A percentile compares a stretch with the other conserved stretches of the same genome.
These are phyloP conservation scores for Paramyrothecium sp. DNA, from an alignment of 2,329 filamentous ascomycete genomes.

Conservation along the genomic window DNA sequence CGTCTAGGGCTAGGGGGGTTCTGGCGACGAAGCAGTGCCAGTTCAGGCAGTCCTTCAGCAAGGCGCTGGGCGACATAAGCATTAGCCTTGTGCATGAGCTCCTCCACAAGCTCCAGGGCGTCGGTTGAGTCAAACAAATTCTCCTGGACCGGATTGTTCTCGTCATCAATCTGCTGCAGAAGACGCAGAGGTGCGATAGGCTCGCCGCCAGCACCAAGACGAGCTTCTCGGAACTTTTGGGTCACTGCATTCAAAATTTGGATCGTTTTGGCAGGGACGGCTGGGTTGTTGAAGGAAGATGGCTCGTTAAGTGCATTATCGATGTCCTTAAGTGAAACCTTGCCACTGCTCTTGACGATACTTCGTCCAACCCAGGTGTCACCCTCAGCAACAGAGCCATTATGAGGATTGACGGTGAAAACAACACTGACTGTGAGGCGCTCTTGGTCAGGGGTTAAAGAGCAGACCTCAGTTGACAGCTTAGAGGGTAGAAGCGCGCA, in stretches of 20 bases:
- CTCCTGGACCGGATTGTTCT: conserved; percentile 94
- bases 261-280: conserved; percentile 72
- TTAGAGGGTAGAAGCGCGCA: conserved; percentile 86
- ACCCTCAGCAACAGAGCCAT: conserved; percentile 75
- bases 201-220: conserved; percentile 76
- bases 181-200: conserved; percentile 84
- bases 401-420: conserved; percentile 83
- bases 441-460: conserved; percentile 81
- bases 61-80: conserved; percentile 84
- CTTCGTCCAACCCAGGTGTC: conserved; percentile 93
- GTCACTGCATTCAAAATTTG: conserved; percentile 78
- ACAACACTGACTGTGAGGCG: conserved; percentile 90
- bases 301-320: conserved; percentile 73
- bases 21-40: conserved; percentile 88
- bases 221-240: conserved; percentile 85
- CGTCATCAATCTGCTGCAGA: conserved; percentile 91
- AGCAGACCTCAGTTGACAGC: conserved; percentile 84
- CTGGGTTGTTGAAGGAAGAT: conserved; percentile 60
- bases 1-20: conserved; percentile 81
- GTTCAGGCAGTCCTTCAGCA: conserved; percentile 76
- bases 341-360: conserved; percentile 88
- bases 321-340: conserved; percentile 80
- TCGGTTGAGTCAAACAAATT: conserved; percentile 93
- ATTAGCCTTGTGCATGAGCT: conserved; percentile 92
- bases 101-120: conserved; percentile 91